phyloP scores from a whole-genome alignment of 768 basidiomycete species.

The Suillus hirtellus region DNA sequence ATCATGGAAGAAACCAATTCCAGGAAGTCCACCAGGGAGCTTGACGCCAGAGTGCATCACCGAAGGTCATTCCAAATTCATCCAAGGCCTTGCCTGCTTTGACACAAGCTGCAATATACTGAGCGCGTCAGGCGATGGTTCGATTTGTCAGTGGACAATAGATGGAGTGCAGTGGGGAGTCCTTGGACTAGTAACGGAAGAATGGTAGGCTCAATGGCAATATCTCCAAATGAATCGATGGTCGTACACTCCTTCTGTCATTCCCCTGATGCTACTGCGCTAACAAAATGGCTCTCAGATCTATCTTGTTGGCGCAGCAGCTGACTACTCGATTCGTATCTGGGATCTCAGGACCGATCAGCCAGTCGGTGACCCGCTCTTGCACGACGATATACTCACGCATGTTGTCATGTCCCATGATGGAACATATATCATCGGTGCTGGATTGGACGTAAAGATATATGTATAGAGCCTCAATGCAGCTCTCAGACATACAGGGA shows the following conservation, averaged over 20 bases:
- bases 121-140: not conserved
- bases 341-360: slow-evolving; percentile 2
- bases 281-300: too few relatives aligned
- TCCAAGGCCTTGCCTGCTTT: not conserved
- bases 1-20: not conserved
- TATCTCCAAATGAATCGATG: not conserved
- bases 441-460: slow-evolving; percentile 71
- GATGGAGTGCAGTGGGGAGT: not conserved
- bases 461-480: slow-evolving; percentile 75
- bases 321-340: not conserved
- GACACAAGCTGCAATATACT: not conserved
- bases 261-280: not conserved
- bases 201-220: not conserved
- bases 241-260: not conserved
- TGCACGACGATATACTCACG: slow-evolving; percentile 63
- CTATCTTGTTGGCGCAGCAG: not conserved
- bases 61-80: not conserved
- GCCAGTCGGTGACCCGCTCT: slow-evolving; percentile 39
- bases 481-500: not conserved
- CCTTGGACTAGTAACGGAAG: not conserved
- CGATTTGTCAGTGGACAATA: not conserved
- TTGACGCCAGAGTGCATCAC: not conserved
- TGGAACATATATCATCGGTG: slow-evolving; percentile 77
- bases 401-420: slow-evolving; percentile 79
- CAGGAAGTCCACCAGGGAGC: not conserved